phyloP scores from a whole-genome alignment of 345 rosid species.

The Euclidium syriacum region DNA sequence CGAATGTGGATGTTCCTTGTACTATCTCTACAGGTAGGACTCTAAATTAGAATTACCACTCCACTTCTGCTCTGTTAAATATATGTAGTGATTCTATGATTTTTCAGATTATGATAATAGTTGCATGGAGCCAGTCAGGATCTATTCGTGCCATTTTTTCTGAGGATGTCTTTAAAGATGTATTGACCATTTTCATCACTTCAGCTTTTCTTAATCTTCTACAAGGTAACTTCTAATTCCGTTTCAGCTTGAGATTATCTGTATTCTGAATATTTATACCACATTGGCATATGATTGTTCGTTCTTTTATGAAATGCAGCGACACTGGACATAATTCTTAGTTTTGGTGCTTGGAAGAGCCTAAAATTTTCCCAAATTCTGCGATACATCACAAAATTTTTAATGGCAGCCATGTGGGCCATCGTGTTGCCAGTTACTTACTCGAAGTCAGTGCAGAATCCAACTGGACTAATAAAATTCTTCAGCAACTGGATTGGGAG shows the following conservation, averaged over 20 bases:
- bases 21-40: constrained; percentile 76
- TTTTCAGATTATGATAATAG: constrained; percentile 83
- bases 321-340: constrained; percentile 72
- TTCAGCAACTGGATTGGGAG: constrained; percentile 53
- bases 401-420: constrained; percentile 80
- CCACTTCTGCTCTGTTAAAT: constrained; percentile 13
- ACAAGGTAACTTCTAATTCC: constrained; percentile 48
- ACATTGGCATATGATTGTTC: background rate
- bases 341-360: constrained; percentile 81
- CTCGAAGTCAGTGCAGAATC: constrained; percentile 66
- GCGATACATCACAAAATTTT: constrained; percentile 73
- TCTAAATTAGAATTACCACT: constrained; percentile 5
- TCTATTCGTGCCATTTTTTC: constrained; percentile 61
- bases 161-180: constrained; percentile 51
- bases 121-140: constrained; percentile 77
- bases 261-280: constrained; percentile 32
- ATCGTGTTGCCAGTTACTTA: constrained; percentile 74
- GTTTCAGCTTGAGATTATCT: background rate
- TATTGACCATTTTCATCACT: constrained; percentile 83
- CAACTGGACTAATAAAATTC: constrained; percentile 67
- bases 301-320: constrained; percentile 44
- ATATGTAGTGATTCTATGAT: constrained; percentile 12
- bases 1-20: constrained; percentile 96
- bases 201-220: constrained; percentile 81
- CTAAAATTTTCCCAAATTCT: constrained; percentile 69